Conservation (phyloP, 148 eudicot genomes). For the Cornus florida region DNA sequence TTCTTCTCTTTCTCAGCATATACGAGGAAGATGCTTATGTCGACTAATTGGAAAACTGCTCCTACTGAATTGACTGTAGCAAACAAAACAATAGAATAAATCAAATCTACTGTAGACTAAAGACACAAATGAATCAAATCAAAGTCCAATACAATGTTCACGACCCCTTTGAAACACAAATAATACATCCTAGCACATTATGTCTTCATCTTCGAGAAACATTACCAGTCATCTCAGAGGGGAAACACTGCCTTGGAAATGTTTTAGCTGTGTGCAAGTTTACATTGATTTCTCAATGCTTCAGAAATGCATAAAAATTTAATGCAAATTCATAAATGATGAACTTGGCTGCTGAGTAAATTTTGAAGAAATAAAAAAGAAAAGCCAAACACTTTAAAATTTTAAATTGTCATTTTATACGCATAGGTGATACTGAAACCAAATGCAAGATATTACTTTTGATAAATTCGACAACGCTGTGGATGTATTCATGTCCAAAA, state of each 20-base stretch:
- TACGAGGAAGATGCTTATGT: slow-evolving; percentile 32
- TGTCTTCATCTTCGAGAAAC: too few species aligned
- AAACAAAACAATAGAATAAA: slow-evolving; percentile 24
- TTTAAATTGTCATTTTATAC: too few species aligned
- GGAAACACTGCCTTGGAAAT: too few species aligned
- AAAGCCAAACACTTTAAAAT: too few species aligned
- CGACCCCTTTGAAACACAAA: too few species aligned
- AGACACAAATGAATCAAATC: too few species aligned
- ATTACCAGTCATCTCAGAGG: too few species aligned
- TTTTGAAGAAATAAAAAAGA: too few species aligned
- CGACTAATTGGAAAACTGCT: slow-evolving; percentile 36
- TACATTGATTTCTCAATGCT: neutral
- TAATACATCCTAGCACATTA: too few species aligned
- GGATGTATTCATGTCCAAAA: neutral
- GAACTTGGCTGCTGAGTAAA: neutral
- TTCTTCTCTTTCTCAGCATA: slow-evolving; percentile 33
- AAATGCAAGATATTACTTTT: neutral
- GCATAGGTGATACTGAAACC: neutral
- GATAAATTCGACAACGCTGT: neutral
- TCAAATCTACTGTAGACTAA: too few species aligned
- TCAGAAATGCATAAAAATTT: neutral
- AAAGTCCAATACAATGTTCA: too few species aligned
- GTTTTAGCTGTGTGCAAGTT: too few species aligned
- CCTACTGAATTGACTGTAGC: slow-evolving; percentile 49
- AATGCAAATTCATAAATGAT: neutral